Conservation (phyloP, 1,284 basidiomycete species). For the Microbotryum lychnidis-dioicae region DNA sequence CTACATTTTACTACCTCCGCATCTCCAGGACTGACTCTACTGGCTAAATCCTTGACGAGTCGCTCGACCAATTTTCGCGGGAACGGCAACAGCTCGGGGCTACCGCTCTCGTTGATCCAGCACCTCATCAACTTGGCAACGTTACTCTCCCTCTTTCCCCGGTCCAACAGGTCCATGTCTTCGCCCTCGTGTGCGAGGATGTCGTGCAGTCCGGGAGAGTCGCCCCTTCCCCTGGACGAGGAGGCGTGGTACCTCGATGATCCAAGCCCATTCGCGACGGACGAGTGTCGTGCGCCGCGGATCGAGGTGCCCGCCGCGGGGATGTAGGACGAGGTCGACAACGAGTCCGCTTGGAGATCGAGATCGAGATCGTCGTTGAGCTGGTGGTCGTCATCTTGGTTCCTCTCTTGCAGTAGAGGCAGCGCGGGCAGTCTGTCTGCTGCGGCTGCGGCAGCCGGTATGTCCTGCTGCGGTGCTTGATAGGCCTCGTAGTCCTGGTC, state of each 20-base stretch:
- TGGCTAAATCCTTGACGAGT: constrained; percentile 16
- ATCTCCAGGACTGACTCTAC: constrained; percentile 7
- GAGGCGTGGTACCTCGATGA: not conserved
- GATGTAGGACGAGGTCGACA: too few relatives aligned
- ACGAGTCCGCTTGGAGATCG: too few relatives aligned
- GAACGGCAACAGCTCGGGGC: constrained; percentile 25
- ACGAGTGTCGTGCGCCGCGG: constrained; percentile 6
- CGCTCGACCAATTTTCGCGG: constrained; percentile 20
- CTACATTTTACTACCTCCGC: not conserved
- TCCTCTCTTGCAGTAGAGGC: too few relatives aligned
- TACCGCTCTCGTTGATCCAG: constrained; percentile 26
- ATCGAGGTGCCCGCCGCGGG: constrained; percentile 12
- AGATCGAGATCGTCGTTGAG: too few relatives aligned
- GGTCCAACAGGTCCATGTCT: not conserved
- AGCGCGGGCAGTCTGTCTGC: too few relatives aligned
- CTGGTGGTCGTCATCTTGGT: too few relatives aligned
- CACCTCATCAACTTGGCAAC: constrained; percentile 14
- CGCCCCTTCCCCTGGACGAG: constrained; percentile 7
- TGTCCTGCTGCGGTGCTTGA: too few relatives aligned
- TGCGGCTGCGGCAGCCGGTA: too few relatives aligned
- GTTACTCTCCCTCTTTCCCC: constrained; percentile 6
- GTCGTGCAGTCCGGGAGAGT: constrained; percentile 18
- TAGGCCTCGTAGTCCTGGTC: too few relatives aligned
- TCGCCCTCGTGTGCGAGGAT: constrained; percentile 4
- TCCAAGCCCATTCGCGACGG: not conserved